Conservation (phyloP, 352 stramenopile genomes). For the Phytophthora foliorum region DNA sequence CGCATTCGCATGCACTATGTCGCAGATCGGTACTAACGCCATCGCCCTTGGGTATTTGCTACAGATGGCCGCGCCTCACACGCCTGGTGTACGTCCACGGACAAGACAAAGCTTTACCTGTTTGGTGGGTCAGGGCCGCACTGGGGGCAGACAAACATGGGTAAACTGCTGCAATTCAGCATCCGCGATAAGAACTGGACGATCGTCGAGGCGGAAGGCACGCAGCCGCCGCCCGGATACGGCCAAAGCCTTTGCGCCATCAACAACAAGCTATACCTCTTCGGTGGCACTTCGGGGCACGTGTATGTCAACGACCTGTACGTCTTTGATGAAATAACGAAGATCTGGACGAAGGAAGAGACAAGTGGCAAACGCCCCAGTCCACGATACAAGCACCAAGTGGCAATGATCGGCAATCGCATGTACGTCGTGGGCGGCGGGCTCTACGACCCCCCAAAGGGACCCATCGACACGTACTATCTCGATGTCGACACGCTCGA, state of each 20-base stretch:
- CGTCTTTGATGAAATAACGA: conserved; percentile 80
- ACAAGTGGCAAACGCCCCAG: conserved; percentile 70
- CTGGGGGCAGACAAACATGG: conserved; percentile 91
- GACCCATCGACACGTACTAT: conserved; percentile 82
- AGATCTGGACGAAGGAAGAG: conserved; percentile 78
- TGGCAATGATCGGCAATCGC: conserved; percentile 66
- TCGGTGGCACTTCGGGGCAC: conserved; percentile 82
- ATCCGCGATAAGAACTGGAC: conserved; percentile 86
- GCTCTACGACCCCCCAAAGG: conserved; percentile 85
- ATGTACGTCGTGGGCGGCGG: conserved; percentile 88
- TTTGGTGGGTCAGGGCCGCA: conserved; percentile 83
- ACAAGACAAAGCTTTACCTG: conserved; percentile 82
- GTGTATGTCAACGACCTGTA: conserved; percentile 90
- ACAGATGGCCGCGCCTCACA: conserved; percentile 79
- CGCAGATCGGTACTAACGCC: conserved; percentile 5
- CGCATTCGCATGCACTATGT: neutral
- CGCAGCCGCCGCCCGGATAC: conserved; percentile 76
- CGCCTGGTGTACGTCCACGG: conserved; percentile 76
- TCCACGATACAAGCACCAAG: conserved; percentile 88
- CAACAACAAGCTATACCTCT: conserved; percentile 86
- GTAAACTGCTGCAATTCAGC: conserved; percentile 84
- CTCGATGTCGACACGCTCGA: conserved; percentile 78
- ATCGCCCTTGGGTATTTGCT: neutral
- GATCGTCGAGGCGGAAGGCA: conserved; percentile 75
- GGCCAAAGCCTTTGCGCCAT: conserved; percentile 82